Base-by-base conservation (phyloP, 139 green algal species). In the Pleodorina starrii region DNA sequence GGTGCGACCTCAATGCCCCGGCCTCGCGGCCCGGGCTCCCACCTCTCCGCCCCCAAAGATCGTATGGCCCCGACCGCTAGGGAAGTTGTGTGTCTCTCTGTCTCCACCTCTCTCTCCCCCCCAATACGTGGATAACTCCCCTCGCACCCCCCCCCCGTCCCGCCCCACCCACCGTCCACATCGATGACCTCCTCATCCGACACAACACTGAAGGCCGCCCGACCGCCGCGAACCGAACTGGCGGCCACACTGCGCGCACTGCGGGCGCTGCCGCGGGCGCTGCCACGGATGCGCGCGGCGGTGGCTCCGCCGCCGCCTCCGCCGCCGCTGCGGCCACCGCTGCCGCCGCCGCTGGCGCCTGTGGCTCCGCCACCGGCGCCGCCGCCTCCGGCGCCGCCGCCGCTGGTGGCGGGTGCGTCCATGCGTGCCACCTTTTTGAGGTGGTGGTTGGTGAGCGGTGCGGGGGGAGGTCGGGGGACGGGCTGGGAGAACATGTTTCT, bases 171-270 rank as follows among this genome's bases (percentile, higher is more conserved):
- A 87, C 81, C 81, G n/a, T 87, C 81, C 81, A 87, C 81, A 16
- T 87, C 81, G 23, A 87, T 87, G 60, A 50, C 60, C 60, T 87
- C 81, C 29, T 87, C 81, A 46, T 87, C 81, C 3, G 42, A 66
- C 42, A 77, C 43, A 27, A 66, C 81, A 48, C 60, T 87, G 59
- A 87, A 87, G 2, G 42, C 81, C 5, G 27, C 60, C 27, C 43
- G 42, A 6, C 81, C 81, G 5, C 81, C 81, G 9, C 81, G 81
- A 29, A 87, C 60, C 2, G 60, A 78, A 42, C 40, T 87, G n/a
- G 81, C 81, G 11, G 81, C 81, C 4, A 35, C 81, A 14, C 43
- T 68, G n/a, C 81, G 60, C 6, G 42, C 14, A 2, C 29, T 29
- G 42, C 60, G 60, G 5, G 43, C 74, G 43, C 74, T 82, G 44